Evolutionary conservation across 1,284 basidiomycete genomes (phyloP), one percentile per base, ranked within the genome.

Genomic region (Hemileia vastatrix): DNA sequence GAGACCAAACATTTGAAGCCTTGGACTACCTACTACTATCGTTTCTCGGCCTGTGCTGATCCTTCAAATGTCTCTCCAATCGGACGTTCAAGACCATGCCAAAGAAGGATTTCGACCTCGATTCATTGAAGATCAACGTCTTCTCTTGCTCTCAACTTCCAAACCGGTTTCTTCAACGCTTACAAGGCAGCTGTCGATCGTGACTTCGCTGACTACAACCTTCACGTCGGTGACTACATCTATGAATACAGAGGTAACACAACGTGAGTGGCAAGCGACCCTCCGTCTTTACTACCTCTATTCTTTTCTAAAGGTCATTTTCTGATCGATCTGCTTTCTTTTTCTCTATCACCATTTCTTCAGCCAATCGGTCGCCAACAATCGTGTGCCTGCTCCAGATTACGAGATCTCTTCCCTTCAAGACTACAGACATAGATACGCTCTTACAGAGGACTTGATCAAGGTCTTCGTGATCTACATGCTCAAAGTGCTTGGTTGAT

Each of bases 81-180:
- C 2, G 69, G 69, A 9, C 56, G 43, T 57, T 70, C 65, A 68
- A 66, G 54, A 63, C 69, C 18, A 58, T 70, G 31, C 69, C 69
- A 6, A 63, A 64, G 4, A 60, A 65, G 54, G 54, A 69, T 57
- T 68, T 69, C 43, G 58, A 66, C 9, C 60, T 69, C 44, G 64
- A 66, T 53, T 64, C 57, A 40, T 64, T 70, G 53, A 67, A 67
- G 43, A 60, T 70, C 11, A 67, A 67, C 33, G 68, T 70, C 40
- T 70, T 70, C n/a, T n/a, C n/a, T n/a, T n/a, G n/a, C n/a, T n/a
- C n/a, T n/a, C 19, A 81, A 81, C 62, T 81, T 79, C 45, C 68
- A 67, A 40, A 70, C 72, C 79, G 84, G 85, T 0, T 85, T 80
- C 74, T 86, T 86, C 78, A 85, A 85, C 70, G 83, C 84, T 11